Percentiles rank a stretch among this genome's conserved stretches.
phyloP scores from a whole-genome alignment of 2,329 filamentous ascomycete species.

The Penicillium sp. region DNA sequence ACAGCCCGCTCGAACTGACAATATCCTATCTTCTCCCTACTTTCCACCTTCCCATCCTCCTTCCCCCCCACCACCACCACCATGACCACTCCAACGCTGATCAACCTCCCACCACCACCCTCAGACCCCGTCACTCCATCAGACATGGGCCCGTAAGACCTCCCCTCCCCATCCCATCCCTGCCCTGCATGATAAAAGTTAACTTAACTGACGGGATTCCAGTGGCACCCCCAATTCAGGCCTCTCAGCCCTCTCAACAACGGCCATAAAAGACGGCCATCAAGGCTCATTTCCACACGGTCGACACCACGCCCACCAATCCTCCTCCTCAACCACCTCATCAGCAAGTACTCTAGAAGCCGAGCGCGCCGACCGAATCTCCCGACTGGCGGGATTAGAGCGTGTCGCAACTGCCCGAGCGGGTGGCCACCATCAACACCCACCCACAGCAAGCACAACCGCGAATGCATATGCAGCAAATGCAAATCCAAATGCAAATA shows the following conservation, averaged over 20 bases:
- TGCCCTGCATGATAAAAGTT: background rate
- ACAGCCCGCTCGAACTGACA: too few species aligned
- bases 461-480: too few species aligned
- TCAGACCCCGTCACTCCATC: conserved; percentile 85
- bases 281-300: conserved; percentile 71
- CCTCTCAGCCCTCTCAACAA: conserved; percentile 87
- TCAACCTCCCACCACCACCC: conserved; percentile 80
- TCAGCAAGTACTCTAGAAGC: conserved; percentile 80
- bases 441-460: too few species aligned
- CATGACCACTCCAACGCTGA: conserved; percentile 67
- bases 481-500: too few species aligned
- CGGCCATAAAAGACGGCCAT: conserved; percentile 95
- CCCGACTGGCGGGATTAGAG: conserved; percentile 88
- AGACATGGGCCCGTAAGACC: conserved; percentile 77
- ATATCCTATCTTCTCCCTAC: background rate
- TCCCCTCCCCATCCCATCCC: conserved; percentile 10
- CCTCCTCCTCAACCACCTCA: conserved; percentile 59
- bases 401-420: conserved; percentile 77
- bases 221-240: conserved; percentile 93
- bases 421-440: conserved; percentile 35
- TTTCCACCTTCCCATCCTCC: background rate
- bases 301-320: conserved; percentile 58
- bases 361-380: conserved; percentile 93
- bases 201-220: conserved; percentile 21
- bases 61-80: conserved; percentile 1